Evolutionary conservation across 1,284 basidiomycete genomes (phyloP), one percentile per base, ranked within the genome.

Genomic region (Schizopora paradoxa): DNA sequence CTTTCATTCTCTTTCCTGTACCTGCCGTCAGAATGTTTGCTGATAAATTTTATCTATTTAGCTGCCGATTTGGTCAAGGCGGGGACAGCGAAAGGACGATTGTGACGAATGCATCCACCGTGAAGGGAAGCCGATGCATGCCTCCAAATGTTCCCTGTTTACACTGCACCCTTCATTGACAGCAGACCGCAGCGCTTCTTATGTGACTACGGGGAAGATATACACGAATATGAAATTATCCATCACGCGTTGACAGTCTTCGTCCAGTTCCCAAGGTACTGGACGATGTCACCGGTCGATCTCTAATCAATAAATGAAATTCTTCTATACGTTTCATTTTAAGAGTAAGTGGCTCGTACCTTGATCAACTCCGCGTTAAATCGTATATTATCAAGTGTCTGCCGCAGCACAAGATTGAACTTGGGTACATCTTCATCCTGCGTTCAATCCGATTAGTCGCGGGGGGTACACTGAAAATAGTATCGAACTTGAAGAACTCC

Each of bases 401-500:
- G 87, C 10, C 74, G 72, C 34, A 88, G 65, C 5, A 70, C 69
- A 58, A 82, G 70, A 52, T 73, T 69, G 64, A 77, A 86, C 61
- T 78, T 82, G 35, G 76, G 74, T 2, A 68, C 77, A 56, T 86
- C 80, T 61, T 78, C 81, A 59, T 68, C 68, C 79, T 82, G 48
- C 26, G 3, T 8, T 25, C 0, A 14, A 6, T 27, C 41, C 41
- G 6, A 26, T 10, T 5, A 22, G 27, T 29, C n/a, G n/a, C n/a
- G n/a, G n/a, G n/a, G n/a, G n/a, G n/a, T n/a, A n/a, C n/a, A n/a
- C 16, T 37, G 31, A 38, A 25, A 34, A 49, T 25, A 33, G 27
- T 32, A 38, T 26, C 66, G 43, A 55, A 76, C 70, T 79, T 74
- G 65, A 86, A 86, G 70, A 88, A 93, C 3, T 63, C 70, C 42